These are phyloP conservation scores for Sphaerobolus stellatus DNA, from an alignment of 1,284 basidiomycete genomes.

Conservation along the genomic window DNA sequence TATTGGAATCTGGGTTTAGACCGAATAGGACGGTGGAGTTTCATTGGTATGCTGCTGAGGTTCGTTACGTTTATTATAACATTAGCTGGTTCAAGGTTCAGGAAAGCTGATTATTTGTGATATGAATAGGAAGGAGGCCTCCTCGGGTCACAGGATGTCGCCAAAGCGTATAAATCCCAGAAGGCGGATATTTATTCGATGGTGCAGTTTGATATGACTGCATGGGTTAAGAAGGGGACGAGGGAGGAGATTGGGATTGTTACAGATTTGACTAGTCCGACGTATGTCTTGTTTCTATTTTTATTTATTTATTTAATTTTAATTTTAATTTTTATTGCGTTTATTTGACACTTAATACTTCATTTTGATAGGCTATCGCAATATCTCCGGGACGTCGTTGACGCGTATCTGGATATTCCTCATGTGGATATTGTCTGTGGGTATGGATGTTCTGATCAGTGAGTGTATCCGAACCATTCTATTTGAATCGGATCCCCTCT, in stretches of 20 bases:
- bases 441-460: conserved; percentile 95
- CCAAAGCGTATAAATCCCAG: conserved; percentile 68
- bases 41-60: conserved; percentile 66
- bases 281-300: conserved; percentile 35
- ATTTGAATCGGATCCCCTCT: conserved; percentile 29
- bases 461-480: conserved; percentile 31
- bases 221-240: conserved; percentile 92
- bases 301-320: conserved; percentile 12
- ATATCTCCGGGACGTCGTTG: conserved; percentile 76
- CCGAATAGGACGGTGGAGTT: conserved; percentile 86
- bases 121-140: conserved; percentile 80
- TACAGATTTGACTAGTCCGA: conserved; percentile 36
- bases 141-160: conserved; percentile 91
- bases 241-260: conserved; percentile 73
- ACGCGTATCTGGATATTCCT: conserved; percentile 77
- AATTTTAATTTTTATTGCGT: too few relatives aligned
- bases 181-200: conserved; percentile 78
- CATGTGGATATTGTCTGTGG: conserved; percentile 84
- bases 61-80: not conserved
- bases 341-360: too few relatives aligned
- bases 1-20: conserved; percentile 76
- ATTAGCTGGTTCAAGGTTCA: not conserved
- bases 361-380: conserved; percentile 60
- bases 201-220: conserved; percentile 87
- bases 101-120: conserved; percentile 12